Percentiles rank a stretch among this genome's conserved stretches.
These are phyloP conservation scores for Globisporangium sylvaticum DNA, from an alignment of 352 stramenopile species.

Conservation along the genomic window DNA sequence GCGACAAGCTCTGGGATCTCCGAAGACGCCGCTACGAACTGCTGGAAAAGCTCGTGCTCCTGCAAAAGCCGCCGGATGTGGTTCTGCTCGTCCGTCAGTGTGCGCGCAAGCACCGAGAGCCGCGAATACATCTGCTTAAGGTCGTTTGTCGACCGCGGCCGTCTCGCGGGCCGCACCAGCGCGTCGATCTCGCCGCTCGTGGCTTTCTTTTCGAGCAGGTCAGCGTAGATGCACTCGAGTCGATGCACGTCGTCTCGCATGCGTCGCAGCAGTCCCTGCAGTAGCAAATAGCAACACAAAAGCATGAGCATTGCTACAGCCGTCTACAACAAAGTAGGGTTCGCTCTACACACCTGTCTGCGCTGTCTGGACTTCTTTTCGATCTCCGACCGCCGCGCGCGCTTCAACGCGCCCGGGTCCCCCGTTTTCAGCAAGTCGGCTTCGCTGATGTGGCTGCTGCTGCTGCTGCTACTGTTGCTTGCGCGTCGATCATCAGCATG, in stretches of 20 bases:
- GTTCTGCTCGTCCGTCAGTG: conserved; percentile 37
- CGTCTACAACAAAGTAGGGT: too few species aligned
- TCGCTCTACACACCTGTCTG: conserved; percentile 20
- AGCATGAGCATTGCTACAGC: too few species aligned
- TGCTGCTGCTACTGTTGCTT: neutral
- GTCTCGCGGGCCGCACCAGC: conserved; percentile 10
- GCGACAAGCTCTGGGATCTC: neutral
- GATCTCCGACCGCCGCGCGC: conserved; percentile 18
- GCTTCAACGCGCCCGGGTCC: conserved; percentile 3
- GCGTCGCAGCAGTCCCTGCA: conserved; percentile 22
- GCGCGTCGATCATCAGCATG: neutral
- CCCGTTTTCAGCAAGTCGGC: neutral
- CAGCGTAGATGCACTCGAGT: conserved; percentile 39
- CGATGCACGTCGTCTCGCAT: conserved; percentile 56
- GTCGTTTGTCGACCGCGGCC: conserved; percentile 6
- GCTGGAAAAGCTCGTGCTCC: conserved; percentile 31
- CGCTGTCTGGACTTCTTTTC: conserved; percentile 26
- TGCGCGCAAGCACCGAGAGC: conserved; percentile 30
- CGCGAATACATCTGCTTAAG: conserved; percentile 23
- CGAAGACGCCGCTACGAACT: conserved; percentile 15
- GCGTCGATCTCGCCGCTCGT: conserved; percentile 10
- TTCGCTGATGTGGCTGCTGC: neutral
- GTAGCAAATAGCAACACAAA: neutral
- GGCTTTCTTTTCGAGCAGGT: conserved; percentile 25
- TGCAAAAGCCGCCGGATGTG: conserved; percentile 29